Percentiles rank a stretch among this genome's conserved stretches.
These are phyloP conservation scores for Yamadazyma atmosphaerica DNA, from an alignment of 1,139 yeast species.

Conservation along the genomic window DNA sequence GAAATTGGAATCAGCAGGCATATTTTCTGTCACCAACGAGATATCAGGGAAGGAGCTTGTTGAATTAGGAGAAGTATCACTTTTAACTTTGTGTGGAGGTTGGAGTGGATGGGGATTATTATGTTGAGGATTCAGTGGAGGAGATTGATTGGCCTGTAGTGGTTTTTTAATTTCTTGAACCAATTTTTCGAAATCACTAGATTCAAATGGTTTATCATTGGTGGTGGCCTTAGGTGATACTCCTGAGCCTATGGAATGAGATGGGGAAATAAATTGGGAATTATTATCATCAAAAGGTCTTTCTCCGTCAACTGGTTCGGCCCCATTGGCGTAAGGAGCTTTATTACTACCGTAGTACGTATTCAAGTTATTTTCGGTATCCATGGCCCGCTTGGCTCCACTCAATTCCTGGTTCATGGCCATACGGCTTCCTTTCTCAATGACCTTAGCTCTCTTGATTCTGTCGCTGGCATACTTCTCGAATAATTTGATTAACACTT, in stretches of 20 bases:
- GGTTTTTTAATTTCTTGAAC: conserved; percentile 30
- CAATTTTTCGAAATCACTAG: conserved; percentile 30
- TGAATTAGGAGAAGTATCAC: conserved; percentile 40
- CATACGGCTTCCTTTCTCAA: conserved; percentile 38
- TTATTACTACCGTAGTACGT: conserved; percentile 18
- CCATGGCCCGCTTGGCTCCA: conserved; percentile 29
- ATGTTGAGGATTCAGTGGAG: conserved; percentile 3
- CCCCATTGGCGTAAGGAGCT: conserved; percentile 6
- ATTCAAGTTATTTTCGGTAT: conserved; percentile 21
- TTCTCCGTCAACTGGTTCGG: conserved; percentile 1
- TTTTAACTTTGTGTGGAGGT: conserved; percentile 12
- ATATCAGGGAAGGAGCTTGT: conserved; percentile 48
- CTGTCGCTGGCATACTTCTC: conserved; percentile 50
- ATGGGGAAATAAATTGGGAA: conserved; percentile 15
- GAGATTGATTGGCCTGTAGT: conserved; percentile 3
- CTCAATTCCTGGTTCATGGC: conserved; percentile 40
- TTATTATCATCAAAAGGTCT: conserved; percentile 3
- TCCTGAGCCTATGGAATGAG: conserved; percentile 24
- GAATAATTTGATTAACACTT: conserved; percentile 39
- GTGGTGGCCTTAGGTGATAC: conserved; percentile 32
- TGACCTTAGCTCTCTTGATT: conserved; percentile 43
- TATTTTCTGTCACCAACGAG: conserved; percentile 46
- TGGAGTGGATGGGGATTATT: conserved; percentile 2
- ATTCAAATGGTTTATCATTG: conserved; percentile 10
- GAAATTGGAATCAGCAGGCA: conserved; percentile 42